These are phyloP conservation scores for Trametes gibbosa DNA, from an alignment of 768 basidiomycete genomes.

Conservation along the genomic window DNA sequence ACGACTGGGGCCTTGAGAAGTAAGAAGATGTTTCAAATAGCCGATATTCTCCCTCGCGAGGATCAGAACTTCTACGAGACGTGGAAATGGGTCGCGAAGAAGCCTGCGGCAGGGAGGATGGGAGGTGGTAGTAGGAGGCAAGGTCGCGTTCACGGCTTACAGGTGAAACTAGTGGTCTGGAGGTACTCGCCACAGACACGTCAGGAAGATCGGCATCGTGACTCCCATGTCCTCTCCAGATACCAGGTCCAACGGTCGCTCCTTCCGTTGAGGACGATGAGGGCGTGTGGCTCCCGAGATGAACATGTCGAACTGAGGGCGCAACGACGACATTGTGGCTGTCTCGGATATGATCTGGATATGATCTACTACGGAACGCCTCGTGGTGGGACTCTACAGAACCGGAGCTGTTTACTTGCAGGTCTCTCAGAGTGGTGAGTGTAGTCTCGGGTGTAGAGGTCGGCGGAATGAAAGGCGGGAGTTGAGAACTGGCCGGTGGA, in stretches of 20 bases:
- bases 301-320: conserved; percentile 20
- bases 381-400: conserved; percentile 3
- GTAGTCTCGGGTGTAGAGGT: neutral
- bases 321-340: conserved; percentile 22
- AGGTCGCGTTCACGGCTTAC: conserved; percentile 13
- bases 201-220: neutral
- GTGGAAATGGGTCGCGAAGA: neutral
- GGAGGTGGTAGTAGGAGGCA: conserved; percentile 5
- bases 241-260: neutral
- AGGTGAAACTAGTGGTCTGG: conserved; percentile 1
- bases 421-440: neutral
- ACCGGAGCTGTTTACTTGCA: neutral
- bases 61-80: conserved; percentile 13
- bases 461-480: neutral
- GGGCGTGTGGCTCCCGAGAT: conserved; percentile 23
- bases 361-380: conserved; percentile 9
- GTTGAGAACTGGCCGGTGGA: conserved; percentile 3
- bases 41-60: neutral
- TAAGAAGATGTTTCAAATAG: neutral
- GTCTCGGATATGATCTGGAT: conserved; percentile 7
- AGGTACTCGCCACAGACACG: neutral
- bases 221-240: conserved; percentile 2
- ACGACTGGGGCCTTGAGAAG: conserved; percentile 10
- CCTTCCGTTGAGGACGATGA: conserved; percentile 16
- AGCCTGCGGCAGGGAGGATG: conserved; percentile 1